These are phyloP conservation scores for Penicillium sp. DNA, from an alignment of 2,329 filamentous ascomycete genomes.

Conservation along the genomic window DNA sequence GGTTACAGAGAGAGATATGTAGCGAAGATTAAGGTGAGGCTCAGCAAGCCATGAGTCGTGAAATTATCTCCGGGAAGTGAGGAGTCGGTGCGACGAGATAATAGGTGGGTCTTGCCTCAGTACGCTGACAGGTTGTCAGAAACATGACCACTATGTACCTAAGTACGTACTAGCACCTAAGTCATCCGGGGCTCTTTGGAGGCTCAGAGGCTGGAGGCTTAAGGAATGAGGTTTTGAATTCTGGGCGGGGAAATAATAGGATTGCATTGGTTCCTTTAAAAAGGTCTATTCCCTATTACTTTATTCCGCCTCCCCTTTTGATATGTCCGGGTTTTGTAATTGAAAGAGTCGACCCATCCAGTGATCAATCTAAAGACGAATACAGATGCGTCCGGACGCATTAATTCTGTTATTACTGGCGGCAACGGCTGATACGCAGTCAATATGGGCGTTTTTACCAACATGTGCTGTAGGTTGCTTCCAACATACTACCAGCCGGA, in stretches of 20 bases:
- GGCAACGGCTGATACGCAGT: neutral
- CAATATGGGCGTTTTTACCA: conserved; percentile 7
- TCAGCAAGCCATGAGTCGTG: too few species aligned
- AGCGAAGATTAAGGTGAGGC: too few species aligned
- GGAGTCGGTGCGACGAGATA: too few species aligned
- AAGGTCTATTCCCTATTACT: neutral
- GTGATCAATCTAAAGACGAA: neutral
- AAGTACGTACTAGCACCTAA: neutral
- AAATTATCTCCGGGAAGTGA: too few species aligned
- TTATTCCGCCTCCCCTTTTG: neutral
- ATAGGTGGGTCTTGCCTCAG: too few species aligned
- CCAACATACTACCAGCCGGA: neutral
- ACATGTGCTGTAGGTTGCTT: conserved; percentile 6
- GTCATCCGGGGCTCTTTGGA: neutral
- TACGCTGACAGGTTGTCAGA: too few species aligned
- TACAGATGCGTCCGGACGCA: neutral
- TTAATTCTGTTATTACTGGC: neutral
- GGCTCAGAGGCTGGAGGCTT: neutral
- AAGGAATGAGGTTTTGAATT: neutral
- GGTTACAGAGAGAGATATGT: neutral
- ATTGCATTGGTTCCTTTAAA: neutral
- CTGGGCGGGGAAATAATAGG: neutral
- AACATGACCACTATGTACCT: too few species aligned
- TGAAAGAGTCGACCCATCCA: neutral
- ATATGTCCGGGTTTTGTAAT: neutral